phyloP scores from a whole-genome alignment of 1,284 basidiomycete species.

The Anthracocystis panici-leucophaei region DNA sequence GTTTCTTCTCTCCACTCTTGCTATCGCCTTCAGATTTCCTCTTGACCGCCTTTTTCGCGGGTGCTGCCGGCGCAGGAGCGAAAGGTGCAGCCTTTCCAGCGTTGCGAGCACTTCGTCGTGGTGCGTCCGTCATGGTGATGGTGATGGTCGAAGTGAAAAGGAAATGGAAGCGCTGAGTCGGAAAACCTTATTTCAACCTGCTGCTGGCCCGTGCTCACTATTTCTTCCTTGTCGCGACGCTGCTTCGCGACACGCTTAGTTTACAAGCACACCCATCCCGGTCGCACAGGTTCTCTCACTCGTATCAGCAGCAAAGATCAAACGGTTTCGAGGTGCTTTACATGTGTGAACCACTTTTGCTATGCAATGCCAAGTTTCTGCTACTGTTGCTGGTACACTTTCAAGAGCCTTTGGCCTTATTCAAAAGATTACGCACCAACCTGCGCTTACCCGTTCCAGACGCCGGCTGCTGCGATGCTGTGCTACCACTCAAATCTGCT shows the following conservation, averaged over 20 bases:
- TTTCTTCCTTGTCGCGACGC: slow-evolving; percentile 2
- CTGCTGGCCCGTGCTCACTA: slow-evolving; percentile 1
- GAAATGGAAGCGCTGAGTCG: too few species aligned
- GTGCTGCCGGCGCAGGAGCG: slow-evolving; percentile 8
- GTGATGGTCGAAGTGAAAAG: not conserved
- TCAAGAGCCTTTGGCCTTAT: slow-evolving; percentile 40
- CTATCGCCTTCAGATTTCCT: slow-evolving; percentile 5
- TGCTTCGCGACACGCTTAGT: slow-evolving; percentile 1
- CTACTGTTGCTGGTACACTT: not conserved
- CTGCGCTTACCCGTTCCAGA: slow-evolving; percentile 18
- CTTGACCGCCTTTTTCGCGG: slow-evolving; percentile 4
- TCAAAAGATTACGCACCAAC: slow-evolving; percentile 40
- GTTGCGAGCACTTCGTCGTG: slow-evolving; percentile 37
- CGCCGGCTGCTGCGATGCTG: not conserved
- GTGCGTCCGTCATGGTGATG: slow-evolving; percentile 12
- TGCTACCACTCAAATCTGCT: not conserved
- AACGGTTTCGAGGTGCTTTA: too few species aligned
- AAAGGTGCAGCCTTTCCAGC: slow-evolving; percentile 31
- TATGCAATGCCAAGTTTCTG: not conserved
- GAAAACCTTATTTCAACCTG: too few species aligned
- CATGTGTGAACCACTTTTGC: too few species aligned
- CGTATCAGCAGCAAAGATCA: too few species aligned
- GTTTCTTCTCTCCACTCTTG: slow-evolving; percentile 22
- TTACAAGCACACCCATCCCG: not conserved
- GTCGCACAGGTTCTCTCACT: too few species aligned